Percentiles rank a stretch among this genome's conserved stretches.
Evolutionary conservation across 2,329 filamentous ascomycete genomes (phyloP).

Genomic region (Hypoxylon sp.): DNA sequence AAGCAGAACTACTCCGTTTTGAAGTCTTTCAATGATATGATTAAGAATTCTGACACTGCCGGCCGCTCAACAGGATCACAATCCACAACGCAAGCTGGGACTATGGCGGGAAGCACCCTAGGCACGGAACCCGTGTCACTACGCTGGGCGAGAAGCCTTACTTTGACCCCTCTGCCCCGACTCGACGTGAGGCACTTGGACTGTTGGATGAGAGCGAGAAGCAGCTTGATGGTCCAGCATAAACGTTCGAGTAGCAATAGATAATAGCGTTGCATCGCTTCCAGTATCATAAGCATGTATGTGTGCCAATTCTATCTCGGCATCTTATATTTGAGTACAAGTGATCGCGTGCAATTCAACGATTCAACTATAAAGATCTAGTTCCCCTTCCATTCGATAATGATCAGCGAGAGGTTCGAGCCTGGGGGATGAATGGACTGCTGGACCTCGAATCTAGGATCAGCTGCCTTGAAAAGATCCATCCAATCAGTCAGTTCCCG

Average conservation of each 20-base stretch:
- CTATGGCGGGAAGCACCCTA: conserved; percentile 71
- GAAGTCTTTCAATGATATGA: no score
- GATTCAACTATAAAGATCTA: neutral
- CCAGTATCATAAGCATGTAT: neutral
- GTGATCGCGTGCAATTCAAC: no score
- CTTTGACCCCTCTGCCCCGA: conserved; percentile 70
- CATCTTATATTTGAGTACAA: no score
- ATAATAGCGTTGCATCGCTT: neutral
- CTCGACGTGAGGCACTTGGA: conserved; percentile 71
- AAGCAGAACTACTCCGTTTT: no score
- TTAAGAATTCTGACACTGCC: no score
- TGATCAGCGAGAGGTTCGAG: conserved; percentile 34
- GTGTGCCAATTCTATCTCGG: neutral
- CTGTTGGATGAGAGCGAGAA: conserved; percentile 65
- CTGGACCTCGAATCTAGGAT: conserved; percentile 36
- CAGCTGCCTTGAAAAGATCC: conserved; percentile 30
- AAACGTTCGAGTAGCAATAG: no score
- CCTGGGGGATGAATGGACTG: conserved; percentile 30
- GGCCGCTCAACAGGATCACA: conserved; percentile 64
- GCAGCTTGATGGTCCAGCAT: conserved; percentile 41
- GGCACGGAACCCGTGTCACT: conserved; percentile 77
- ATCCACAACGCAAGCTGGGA: conserved; percentile 81
- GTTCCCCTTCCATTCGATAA: conserved; percentile 34
- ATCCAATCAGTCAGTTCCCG: conserved; percentile 40
- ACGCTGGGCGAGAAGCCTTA: conserved; percentile 75